Conservation (phyloP, 1,284 basidiomycete species). For the Rhodotorula sp. region DNA sequence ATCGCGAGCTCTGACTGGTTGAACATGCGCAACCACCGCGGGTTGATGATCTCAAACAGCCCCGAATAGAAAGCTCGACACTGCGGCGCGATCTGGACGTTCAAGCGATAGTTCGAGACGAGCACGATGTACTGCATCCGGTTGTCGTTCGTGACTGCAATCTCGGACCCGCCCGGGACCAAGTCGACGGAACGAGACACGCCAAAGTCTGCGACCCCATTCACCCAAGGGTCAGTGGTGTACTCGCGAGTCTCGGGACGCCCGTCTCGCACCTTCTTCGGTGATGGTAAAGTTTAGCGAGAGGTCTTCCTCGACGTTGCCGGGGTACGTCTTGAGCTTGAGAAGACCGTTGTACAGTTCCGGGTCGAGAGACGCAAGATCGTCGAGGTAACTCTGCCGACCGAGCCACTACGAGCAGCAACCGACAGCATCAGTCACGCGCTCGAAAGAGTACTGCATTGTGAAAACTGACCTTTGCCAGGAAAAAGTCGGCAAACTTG, state of each 20-base stretch:
- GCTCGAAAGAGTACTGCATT: too few species aligned
- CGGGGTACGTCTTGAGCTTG: constrained; percentile 87
- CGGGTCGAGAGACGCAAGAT: constrained; percentile 83
- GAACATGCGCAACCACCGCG: constrained; percentile 88
- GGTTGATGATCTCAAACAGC: constrained; percentile 80
- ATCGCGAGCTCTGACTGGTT: constrained; percentile 76
- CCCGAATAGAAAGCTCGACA: constrained; percentile 71
- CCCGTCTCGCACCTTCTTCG: constrained; percentile 64
- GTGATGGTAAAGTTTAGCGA: constrained; percentile 87
- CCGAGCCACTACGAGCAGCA: constrained; percentile 63
- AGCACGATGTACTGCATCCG: constrained; percentile 82
- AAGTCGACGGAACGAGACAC: constrained; percentile 74
- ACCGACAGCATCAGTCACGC: constrained; percentile 58
- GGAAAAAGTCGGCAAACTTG: constrained; percentile 92
- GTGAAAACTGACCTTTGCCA: constrained; percentile 78
- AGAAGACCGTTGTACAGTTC: constrained; percentile 90
- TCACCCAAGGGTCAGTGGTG: not conserved
- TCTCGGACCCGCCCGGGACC: constrained; percentile 75
- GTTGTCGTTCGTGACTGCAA: constrained; percentile 86
- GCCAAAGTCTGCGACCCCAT: constrained; percentile 69
- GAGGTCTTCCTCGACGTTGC: constrained; percentile 79
- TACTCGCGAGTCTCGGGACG: too few species aligned
- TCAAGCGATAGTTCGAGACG: constrained; percentile 84
- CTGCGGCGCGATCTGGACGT: constrained; percentile 81
- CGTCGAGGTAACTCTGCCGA: constrained; percentile 82